Evolutionary conservation across 352 stramenopile genomes (phyloP).

Genomic region (Blastocystis sp.): DNA sequence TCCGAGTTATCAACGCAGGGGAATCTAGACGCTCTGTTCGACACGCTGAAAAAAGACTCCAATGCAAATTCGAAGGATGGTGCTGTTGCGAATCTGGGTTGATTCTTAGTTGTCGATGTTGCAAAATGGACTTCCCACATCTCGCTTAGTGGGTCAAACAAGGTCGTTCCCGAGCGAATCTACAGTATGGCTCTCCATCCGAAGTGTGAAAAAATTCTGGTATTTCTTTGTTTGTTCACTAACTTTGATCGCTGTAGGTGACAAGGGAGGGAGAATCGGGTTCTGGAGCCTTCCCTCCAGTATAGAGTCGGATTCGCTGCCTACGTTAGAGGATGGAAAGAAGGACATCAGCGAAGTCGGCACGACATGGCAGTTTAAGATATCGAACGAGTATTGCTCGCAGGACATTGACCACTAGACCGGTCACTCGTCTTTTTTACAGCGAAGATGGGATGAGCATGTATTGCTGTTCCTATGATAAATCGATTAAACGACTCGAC

Average conservation of each 20-base stretch:
- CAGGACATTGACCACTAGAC: neutral
- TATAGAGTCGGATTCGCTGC: neutral
- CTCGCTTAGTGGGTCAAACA: constrained; percentile 15
- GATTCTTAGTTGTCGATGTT: neutral
- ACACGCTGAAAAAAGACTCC: neutral
- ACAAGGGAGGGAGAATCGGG: constrained; percentile 18
- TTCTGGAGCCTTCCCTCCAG: constrained; percentile 19
- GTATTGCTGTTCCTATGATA: constrained; percentile 50
- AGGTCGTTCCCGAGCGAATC: constrained; percentile 40
- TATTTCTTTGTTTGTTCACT: neutral
- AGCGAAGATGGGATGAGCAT: neutral
- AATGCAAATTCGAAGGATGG: neutral
- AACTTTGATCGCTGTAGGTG: neutral
- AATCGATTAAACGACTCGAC: constrained; percentile 20
- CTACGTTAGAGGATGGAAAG: neutral
- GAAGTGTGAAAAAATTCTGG: neutral
- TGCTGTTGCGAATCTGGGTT: neutral
- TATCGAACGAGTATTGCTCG: neutral
- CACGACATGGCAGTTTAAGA: constrained; percentile 5
- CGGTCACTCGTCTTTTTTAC: neutral
- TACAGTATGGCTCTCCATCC: constrained; percentile 53
- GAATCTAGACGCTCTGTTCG: constrained; percentile 2
- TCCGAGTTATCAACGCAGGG: neutral
- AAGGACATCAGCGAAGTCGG: constrained; percentile 10
- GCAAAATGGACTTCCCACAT: constrained; percentile 1